Evolutionary conservation across 2,329 filamentous ascomycete genomes (phyloP), one percentile per base, ranked within the genome.

Genomic region (Trichoderma aggressivum): DNA sequence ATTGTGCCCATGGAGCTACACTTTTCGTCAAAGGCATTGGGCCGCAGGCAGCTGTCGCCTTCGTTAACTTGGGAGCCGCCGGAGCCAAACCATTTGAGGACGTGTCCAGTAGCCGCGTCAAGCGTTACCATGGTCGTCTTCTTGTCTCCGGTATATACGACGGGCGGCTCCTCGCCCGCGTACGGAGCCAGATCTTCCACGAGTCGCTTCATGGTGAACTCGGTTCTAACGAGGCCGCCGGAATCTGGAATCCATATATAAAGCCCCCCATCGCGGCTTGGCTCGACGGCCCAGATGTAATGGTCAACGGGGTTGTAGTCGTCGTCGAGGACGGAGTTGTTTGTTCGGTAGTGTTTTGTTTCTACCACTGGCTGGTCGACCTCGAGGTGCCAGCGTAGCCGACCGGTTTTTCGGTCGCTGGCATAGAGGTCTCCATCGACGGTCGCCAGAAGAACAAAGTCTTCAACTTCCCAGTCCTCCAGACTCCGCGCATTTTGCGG

Each of bases 401-500:
- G 87, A 76, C 96, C 96, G 66, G 92, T 96, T 80, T 91, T 92
- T 78, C 96, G 90, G 84, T 98, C 94, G 82, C 90, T 90, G 81
- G 95, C 94, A 84, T 97, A 93, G 78, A 98, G 89, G 81, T 94
- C 93, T 87, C 96, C 96, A 87, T 98, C 94, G 89, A 98, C 93
- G 89, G 96, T 98, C 93, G 96, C 95, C 92, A 99, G 87, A 87
- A 99, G 93, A 85, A 98, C 93, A 89, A 98, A 97, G 87, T 98
- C 94, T 93, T 98, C 95, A 85, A 98, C 94, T 92, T 98, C 94
- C 95, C 95, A 98, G 86, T 98, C 95, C 89, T 94, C 92, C 89
- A 98, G 87, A 87, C 92, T 97, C 90, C 95, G 94, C 94, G 94
- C 95, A 92, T 88, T 87, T 81, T 93, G 91, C 91, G 91, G 92